phyloP scores from a whole-genome alignment of 2,329 filamentous ascomycete genomes.

The Dactylellina cionopaga region DNA sequence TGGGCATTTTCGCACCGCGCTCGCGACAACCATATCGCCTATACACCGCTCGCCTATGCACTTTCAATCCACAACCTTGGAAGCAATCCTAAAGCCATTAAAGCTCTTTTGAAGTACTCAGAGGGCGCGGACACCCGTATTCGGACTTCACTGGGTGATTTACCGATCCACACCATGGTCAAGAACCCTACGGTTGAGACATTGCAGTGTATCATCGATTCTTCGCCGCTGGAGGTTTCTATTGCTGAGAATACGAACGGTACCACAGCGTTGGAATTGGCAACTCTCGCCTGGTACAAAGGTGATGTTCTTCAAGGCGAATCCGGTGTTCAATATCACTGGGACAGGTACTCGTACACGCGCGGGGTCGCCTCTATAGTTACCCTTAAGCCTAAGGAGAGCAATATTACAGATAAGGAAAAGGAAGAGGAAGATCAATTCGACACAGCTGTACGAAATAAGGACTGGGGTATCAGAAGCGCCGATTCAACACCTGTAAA shows the following conservation, averaged over 20 bases:
- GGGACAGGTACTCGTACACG: background rate
- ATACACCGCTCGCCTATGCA: slow-evolving; percentile 12
- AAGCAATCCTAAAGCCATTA: slow-evolving; percentile 62
- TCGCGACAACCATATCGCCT: slow-evolving; percentile 46
- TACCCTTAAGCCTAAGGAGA: background rate
- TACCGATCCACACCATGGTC: slow-evolving; percentile 60
- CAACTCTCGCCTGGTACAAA: slow-evolving; percentile 11
- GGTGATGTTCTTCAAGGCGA: background rate
- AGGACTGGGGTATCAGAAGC: slow-evolving; percentile 1
- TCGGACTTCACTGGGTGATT: slow-evolving; percentile 62
- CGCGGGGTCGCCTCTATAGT: background rate
- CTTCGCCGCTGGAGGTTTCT: slow-evolving; percentile 52
- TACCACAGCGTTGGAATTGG: slow-evolving; percentile 54
- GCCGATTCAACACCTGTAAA: background rate
- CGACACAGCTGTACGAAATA: background rate
- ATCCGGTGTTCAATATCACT: background rate
- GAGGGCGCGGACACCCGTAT: slow-evolving; percentile 65
- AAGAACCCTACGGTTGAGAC: background rate
- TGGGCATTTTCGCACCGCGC: slow-evolving; percentile 70
- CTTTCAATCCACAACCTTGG: background rate
- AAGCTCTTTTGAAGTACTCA: slow-evolving; percentile 67
- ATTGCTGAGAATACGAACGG: slow-evolving; percentile 55
- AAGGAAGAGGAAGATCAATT: background rate
- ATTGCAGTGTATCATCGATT: slow-evolving; percentile 10
- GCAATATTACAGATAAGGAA: background rate